Conservation (phyloP, 2,329 filamentous ascomycete species). For the Elsinoe necatrix region DNA sequence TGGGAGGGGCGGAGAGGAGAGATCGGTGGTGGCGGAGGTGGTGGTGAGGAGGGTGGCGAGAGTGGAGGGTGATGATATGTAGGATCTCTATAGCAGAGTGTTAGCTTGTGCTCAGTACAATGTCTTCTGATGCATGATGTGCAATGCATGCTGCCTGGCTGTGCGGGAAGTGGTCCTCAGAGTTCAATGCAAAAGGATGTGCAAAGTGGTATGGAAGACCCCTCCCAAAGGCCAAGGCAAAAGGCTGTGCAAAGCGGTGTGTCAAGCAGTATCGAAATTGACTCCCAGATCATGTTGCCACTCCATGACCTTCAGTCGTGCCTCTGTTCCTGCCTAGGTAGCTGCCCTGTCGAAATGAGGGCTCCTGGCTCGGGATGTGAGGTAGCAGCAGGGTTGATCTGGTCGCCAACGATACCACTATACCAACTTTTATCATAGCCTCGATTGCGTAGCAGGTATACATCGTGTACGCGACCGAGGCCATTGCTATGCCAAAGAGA, state of each 20-base stretch:
- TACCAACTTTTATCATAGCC: not conserved
- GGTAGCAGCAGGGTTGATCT: not conserved
- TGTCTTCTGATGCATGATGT: not conserved
- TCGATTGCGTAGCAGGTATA: not conserved
- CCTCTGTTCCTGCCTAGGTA: not conserved
- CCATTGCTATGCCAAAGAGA: not conserved
- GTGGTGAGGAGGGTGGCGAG: not conserved
- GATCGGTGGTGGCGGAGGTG: slow-evolving; percentile 24
- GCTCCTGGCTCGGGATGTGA: not conserved
- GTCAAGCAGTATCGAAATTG: not conserved
- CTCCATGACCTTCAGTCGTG: not conserved
- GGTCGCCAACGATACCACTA: not conserved
- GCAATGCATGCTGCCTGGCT: not conserved
- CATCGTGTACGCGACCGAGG: not conserved
- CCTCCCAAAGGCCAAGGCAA: not conserved
- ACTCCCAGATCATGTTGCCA: not conserved
- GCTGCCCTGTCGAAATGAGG: not conserved
- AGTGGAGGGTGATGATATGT: not conserved
- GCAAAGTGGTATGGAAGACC: not conserved
- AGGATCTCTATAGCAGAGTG: not conserved
- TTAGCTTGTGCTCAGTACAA: not conserved
- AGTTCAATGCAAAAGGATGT: not conserved
- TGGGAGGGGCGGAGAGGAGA: not conserved
- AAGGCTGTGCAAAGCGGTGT: not conserved
- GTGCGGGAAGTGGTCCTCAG: not conserved